Evolutionary conservation across 78 protist species (phyloP), one percentile per base, ranked within the genome.

Genomic region (Tieghemostelium lacteum): DNA sequence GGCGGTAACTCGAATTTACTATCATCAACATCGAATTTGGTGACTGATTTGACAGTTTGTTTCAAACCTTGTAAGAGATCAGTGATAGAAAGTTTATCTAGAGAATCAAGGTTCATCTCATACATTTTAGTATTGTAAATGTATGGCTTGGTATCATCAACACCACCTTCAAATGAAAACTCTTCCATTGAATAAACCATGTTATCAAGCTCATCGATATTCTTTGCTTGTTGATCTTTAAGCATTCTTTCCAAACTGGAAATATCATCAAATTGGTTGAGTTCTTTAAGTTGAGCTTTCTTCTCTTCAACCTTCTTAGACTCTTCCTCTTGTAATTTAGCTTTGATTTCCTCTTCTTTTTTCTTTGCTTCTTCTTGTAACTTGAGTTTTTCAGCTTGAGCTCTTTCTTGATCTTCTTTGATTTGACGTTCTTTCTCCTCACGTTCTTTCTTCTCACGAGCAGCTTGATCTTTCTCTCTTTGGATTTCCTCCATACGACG

Each of bases 141-240:
- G 57, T 74, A 77, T 40, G 85, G 87, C n/a, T 40, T 66, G 22
- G 64, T 34, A 14, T 64, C 77, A 62, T 83, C 91, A 19, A 83
- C 91, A 60, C 91, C 91, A 60, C 91, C 91, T 69, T 83, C 91
- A 31, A 83, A 83, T 12, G 78, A 58, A 74, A 83, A 83, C 5
- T 28, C 66, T 14, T 83, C 91, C 42, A 83, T 55, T 29, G 78
- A 58, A 17, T 39, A 50, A 26, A 83, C 76, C 8, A 83, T 16
- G 24, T 69, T 72, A 24, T 83, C 91, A 16, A 83, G n/a, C 14
- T 83, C 91, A 10, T 83, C 45, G 29, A 83, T 39, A 4, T 83
- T 49, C 14, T 70, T 52, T 22, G 29, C 66, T 58, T 83, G 91
- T 69, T 83, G 91, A 29, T 83, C 87, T 60, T 61, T 63, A 5